phyloP scores from a whole-genome alignment of 192 early-diverging fungal genomes.

The Allomyces macrogynus region DNA sequence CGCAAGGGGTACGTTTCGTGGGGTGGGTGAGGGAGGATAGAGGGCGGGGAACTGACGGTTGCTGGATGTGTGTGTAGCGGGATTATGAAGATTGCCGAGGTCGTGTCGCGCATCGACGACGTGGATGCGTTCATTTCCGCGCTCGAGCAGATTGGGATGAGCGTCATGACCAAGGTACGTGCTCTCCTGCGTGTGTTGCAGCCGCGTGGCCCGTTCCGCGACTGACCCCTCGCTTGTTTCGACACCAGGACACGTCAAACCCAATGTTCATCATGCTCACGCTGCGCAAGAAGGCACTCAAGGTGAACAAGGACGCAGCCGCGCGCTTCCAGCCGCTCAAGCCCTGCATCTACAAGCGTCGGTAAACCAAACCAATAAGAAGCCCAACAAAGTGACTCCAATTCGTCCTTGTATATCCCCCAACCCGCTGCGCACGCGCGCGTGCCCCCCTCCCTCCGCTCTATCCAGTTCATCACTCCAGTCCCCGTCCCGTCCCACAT shows the following conservation, averaged over 20 bases:
- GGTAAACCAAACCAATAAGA: constrained; percentile 4
- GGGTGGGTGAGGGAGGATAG: not conserved
- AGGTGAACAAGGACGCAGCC: constrained; percentile 9
- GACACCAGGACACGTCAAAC: constrained; percentile 43
- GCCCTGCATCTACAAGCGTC: constrained; percentile 39
- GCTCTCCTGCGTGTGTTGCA: no score
- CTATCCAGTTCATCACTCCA: no score
- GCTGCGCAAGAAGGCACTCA: constrained; percentile 34
- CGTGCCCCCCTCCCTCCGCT: no score
- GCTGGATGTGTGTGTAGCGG: constrained; percentile 27
- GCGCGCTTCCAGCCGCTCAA: constrained; percentile 13
- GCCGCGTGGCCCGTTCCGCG: no score
- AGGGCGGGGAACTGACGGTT: not conserved
- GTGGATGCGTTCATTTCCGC: constrained; percentile 52
- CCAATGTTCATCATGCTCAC: constrained; percentile 92
- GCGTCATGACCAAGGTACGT: constrained; percentile 38
- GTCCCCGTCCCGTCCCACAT: not conserved
- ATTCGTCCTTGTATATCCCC: no score
- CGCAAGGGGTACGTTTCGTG: constrained; percentile 34
- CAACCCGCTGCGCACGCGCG: no score
- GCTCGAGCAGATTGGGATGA: constrained; percentile 57
- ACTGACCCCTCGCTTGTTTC: no score
- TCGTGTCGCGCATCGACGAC: constrained; percentile 69
- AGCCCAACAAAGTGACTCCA: not conserved
- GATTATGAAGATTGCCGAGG: constrained; percentile 84